Base-by-base conservation (phyloP, 164 flowering plant genomes). In the Cinnamomum micranthum region DNA sequence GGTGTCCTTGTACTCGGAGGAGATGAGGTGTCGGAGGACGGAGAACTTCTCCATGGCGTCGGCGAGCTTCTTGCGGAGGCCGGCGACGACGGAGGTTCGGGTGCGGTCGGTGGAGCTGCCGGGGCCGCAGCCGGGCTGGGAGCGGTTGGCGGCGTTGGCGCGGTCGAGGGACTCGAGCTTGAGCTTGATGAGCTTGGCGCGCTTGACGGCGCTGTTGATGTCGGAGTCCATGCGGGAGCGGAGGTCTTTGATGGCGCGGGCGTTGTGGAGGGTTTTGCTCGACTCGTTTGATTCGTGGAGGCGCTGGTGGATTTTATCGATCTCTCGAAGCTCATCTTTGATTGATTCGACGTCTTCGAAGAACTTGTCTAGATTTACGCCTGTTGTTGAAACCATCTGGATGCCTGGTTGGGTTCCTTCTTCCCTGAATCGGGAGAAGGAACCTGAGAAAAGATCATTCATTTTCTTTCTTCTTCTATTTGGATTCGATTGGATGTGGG, bases 81-180 rank as follows among this genome's bases (percentile, higher is more conserved):
- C 83, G 35, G 65, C 70, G 19, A 83, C 80, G 3, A 83, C 69
- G 1, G 85, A 83, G 0, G 78, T 80, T 6, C 85, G 71, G 6
- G 85, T 83, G 10, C 85, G 80, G 68, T 83, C 85, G 24, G 85
- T 71, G 7, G 85, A 83, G 60, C 75, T 68, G 23, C 83, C 85
- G 5, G 85, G 85, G 13, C 83, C 85, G n/a, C 85, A 83, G 2
- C 81, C 83, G 0, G 85, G 85, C 13, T 71, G 59, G 27, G 41
- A 71, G 15, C 85, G 83, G 23, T 78, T 73, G 19, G 83, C 79
- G 14, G 78, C 81, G 71, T 83, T 83, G 50, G 81, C 72, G 3
- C 81, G 79, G 52, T 83, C 85, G 17, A 83, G 73, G 1, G 83
- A 81, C 60, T 80, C 81, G 13, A 83, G 78, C 31, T 77, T 75